A percentile compares a stretch with the other conserved stretches of the same genome.
phyloP scores from a whole-genome alignment of 768 basidiomycete genomes.

The Rhodosporidiobolus odoratus region DNA sequence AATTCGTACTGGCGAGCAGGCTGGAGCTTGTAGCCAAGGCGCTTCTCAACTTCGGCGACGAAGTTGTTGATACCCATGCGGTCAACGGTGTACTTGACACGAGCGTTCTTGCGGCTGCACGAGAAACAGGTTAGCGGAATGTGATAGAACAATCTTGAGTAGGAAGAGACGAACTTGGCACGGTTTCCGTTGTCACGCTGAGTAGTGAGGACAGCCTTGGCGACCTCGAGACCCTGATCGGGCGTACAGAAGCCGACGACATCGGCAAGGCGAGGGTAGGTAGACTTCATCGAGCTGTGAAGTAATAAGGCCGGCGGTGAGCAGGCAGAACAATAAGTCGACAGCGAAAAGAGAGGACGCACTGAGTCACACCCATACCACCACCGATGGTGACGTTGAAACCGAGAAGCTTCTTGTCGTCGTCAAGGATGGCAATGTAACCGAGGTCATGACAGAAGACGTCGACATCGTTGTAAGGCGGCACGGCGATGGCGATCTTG shows the following conservation, averaged over 20 bases:
- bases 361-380: constrained; percentile 97
- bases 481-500: constrained; percentile 93
- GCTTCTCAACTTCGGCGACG: constrained; percentile 82
- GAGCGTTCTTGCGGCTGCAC: constrained; percentile 47
- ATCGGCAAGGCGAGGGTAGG: constrained; percentile 82
- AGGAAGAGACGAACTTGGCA: constrained; percentile 62
- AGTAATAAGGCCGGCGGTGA: not conserved
- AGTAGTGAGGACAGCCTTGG: constrained; percentile 86
- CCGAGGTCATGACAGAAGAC: constrained; percentile 87
- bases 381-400: constrained; percentile 94
- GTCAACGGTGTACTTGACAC: constrained; percentile 80
- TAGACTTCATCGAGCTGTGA: constrained; percentile 83
- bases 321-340: not conserved
- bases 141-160: not conserved
- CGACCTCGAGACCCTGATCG: constrained; percentile 76
- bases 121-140: not conserved
- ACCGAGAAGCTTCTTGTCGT: constrained; percentile 69
- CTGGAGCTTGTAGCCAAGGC: constrained; percentile 68
- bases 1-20: constrained; percentile 74
- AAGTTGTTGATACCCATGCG: constrained; percentile 83
- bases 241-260: constrained; percentile 87
- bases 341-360: not conserved
- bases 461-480: constrained; percentile 93
- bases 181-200: constrained; percentile 97
- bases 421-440: constrained; percentile 84